phyloP scores from a whole-genome alignment of 768 basidiomycete species.

The Suillus subalutaceus region DNA sequence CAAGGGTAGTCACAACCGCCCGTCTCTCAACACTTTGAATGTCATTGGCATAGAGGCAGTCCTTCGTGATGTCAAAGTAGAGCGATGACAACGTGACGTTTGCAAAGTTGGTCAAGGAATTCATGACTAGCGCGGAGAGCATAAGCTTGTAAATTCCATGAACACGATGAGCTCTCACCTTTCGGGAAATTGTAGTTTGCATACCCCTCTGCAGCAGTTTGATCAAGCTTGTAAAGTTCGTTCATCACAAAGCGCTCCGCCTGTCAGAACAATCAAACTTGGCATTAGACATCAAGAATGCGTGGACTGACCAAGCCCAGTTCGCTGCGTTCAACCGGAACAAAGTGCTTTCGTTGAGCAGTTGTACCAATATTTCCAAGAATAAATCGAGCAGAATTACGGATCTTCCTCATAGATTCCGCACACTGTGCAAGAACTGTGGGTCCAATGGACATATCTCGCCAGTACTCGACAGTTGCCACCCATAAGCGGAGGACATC shows the following conservation, averaged over 20 bases:
- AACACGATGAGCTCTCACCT: constrained; percentile 49
- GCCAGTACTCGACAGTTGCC: constrained; percentile 87
- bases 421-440: constrained; percentile 73
- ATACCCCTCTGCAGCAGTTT: constrained; percentile 68
- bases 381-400: constrained; percentile 86
- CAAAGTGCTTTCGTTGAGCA: constrained; percentile 10
- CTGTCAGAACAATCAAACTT: constrained; percentile 41
- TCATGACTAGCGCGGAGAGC: constrained; percentile 55
- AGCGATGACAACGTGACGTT: constrained; percentile 86
- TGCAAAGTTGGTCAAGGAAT: constrained; percentile 72
- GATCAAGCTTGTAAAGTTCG: constrained; percentile 76
- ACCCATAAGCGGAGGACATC: constrained; percentile 91
- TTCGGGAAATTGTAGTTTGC: constrained; percentile 76
- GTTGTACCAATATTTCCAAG: constrained; percentile 69
- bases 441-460: constrained; percentile 85
- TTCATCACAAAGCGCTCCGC: constrained; percentile 86
- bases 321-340: constrained; percentile 36
- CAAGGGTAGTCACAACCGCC: constrained; percentile 69
- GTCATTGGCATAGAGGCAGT: constrained; percentile 79
- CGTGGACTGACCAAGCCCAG: constrained; percentile 63
- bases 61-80: constrained; percentile 93
- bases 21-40: constrained; percentile 55
- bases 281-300: not conserved
- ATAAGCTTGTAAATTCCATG: constrained; percentile 8
- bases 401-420: constrained; percentile 79